Conservation (phyloP, 2,329 filamentous ascomycete species). For the Chaetothyriales sp. region DNA sequence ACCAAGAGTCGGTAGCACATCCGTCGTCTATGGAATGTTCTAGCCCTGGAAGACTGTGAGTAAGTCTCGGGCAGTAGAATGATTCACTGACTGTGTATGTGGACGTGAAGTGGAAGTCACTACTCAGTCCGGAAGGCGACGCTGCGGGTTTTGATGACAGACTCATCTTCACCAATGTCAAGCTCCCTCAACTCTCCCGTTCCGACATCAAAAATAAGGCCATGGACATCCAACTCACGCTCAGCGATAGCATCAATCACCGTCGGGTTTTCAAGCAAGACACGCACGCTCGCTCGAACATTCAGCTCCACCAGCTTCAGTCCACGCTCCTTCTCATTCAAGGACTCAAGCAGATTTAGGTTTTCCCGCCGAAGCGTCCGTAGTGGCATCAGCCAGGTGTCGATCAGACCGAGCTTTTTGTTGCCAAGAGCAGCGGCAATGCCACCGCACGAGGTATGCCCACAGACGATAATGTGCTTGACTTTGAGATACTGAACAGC, state of each 20-base stretch:
- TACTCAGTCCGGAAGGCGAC: slow-evolving; percentile 26
- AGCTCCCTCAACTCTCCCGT: slow-evolving; percentile 42
- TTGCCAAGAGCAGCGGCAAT: slow-evolving; percentile 43
- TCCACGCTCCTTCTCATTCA: slow-evolving; percentile 37
- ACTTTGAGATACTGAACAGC: slow-evolving; percentile 59
- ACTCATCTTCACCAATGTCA: slow-evolving; percentile 31
- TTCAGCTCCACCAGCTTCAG: slow-evolving; percentile 62
- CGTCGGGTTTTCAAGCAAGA: slow-evolving; percentile 53
- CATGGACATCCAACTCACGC: slow-evolving; percentile 60
- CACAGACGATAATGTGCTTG: slow-evolving; percentile 48
- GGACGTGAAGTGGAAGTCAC: neutral
- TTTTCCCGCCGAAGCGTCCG: slow-evolving; percentile 42
- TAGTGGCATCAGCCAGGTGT: slow-evolving; percentile 48
- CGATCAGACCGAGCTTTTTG: slow-evolving; percentile 44
- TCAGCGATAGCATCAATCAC: slow-evolving; percentile 58
- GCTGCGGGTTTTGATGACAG: slow-evolving; percentile 26
- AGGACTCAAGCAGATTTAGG: slow-evolving; percentile 34
- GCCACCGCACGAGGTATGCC: slow-evolving; percentile 48
- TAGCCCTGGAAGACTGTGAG: neutral
- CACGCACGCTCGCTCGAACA: slow-evolving; percentile 53
- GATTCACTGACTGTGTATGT: neutral
- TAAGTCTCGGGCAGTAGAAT: neutral
- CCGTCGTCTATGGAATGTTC: neutral
- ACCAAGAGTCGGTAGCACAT: neutral
- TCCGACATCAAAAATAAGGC: slow-evolving; percentile 58